phyloP scores from a whole-genome alignment of 2,329 filamentous ascomycete species.

The Aureobasidium namibiae region DNA sequence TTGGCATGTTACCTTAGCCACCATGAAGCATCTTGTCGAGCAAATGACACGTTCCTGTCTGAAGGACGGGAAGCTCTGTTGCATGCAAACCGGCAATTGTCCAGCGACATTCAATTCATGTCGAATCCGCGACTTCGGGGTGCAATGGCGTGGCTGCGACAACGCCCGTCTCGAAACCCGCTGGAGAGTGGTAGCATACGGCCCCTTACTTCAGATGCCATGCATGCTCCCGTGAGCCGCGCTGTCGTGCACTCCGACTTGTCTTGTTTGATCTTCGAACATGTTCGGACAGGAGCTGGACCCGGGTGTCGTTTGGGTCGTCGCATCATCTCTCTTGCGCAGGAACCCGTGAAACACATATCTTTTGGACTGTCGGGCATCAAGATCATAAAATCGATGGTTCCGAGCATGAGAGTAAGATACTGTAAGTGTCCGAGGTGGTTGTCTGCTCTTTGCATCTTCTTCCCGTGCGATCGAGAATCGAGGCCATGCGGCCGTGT shows the following conservation, averaged over 20 bases:
- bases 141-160: not conserved
- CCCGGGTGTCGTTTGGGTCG: not conserved
- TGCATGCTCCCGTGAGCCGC: not conserved
- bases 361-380: not conserved
- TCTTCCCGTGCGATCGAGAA: not conserved
- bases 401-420: not conserved
- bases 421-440: not conserved
- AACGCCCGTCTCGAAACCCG: not conserved
- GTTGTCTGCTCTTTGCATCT: not conserved
- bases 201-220: not conserved
- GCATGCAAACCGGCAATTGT: too few relatives aligned
- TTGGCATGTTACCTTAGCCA: not conserved
- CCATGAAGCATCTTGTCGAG: too few relatives aligned
- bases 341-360: slow-evolving; percentile 3
- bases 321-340: not conserved
- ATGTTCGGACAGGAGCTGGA: not conserved
- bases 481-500: not conserved
- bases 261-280: not conserved
- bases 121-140: not conserved
- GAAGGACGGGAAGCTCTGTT: not conserved
- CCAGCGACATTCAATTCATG: not conserved
- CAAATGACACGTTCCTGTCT: too few relatives aligned
- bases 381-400: not conserved
- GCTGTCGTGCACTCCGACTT: not conserved
- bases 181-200: too few relatives aligned